These are phyloP conservation scores for Hsuehochloa calcarea DNA, from an alignment of 176 grass and related monocot genomes.

Conservation along the genomic window DNA sequence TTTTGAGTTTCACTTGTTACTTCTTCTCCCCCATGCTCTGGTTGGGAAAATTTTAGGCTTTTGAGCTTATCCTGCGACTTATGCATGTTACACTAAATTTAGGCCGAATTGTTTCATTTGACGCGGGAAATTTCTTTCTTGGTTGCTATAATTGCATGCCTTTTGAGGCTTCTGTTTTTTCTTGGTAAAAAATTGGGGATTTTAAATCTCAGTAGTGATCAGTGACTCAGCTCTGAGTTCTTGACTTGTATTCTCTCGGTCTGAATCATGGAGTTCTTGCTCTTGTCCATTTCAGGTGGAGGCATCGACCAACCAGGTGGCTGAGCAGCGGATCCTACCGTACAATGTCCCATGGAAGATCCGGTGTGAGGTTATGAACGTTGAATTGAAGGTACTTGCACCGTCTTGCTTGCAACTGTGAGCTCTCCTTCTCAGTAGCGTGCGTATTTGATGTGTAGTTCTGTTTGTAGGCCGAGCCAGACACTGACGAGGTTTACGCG, in stretches of 20 bases:
- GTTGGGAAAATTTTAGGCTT: neutral
- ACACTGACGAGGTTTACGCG: slow-evolving; percentile 92
- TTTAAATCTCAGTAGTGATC: neutral
- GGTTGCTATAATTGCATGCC: neutral
- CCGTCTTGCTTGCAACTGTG: neutral
- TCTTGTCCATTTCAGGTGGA: slow-evolving; percentile 62
- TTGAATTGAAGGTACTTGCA: slow-evolving; percentile 69
- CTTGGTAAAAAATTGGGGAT: neutral
- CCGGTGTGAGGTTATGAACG: slow-evolving; percentile 73
- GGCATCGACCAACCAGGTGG: slow-evolving; percentile 82
- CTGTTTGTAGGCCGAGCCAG: slow-evolving; percentile 66
- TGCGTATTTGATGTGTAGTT: slow-evolving; percentile 8
- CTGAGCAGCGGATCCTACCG: slow-evolving; percentile 68
- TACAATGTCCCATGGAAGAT: slow-evolving; percentile 93
- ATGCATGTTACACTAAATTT: neutral
- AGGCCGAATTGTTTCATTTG: neutral
- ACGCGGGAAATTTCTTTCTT: neutral
- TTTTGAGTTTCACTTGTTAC: neutral
- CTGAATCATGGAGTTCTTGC: neutral
- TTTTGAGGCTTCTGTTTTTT: neutral
- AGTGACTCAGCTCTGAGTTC: neutral
- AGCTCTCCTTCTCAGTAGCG: neutral
- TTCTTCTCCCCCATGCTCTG: neutral
- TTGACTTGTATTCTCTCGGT: neutral
- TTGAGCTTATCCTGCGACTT: neutral